Evolutionary conservation across 345 rosid genomes (phyloP).

Genomic region (Hevea brasiliensis): DNA sequence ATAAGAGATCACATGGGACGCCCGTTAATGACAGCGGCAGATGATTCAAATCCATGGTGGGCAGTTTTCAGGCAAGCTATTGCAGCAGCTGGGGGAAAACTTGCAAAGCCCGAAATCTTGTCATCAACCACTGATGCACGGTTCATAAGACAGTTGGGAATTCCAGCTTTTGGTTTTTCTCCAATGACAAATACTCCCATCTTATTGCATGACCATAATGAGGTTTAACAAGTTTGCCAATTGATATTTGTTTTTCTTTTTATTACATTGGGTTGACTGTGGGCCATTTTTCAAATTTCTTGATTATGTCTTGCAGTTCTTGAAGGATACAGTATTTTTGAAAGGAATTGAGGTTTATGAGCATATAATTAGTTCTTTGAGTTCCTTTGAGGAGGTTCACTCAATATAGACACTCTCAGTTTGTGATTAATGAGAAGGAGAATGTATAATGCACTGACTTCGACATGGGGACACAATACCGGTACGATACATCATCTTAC

Average conservation of each 20-base stretch:
- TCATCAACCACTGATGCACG: slow-evolving; percentile 88
- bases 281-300: slow-evolving; percentile 2
- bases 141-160: slow-evolving; percentile 59
- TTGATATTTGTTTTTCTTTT: background rate
- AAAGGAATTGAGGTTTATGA: slow-evolving; percentile 80
- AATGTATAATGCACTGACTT: background rate
- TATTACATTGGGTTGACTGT: background rate
- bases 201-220: slow-evolving; percentile 82
- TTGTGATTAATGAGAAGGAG: background rate
- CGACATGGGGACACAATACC: background rate
- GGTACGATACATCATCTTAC: slow-evolving; percentile 14
- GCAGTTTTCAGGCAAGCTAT: slow-evolving; percentile 66
- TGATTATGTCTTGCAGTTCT: slow-evolving; percentile 43
- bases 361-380: slow-evolving; percentile 61
- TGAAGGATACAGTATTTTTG: slow-evolving; percentile 68
- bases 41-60: slow-evolving; percentile 94
- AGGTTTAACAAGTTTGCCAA: slow-evolving; percentile 46
- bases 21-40: slow-evolving; percentile 61
- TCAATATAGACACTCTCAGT: slow-evolving; percentile 26
- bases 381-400: slow-evolving; percentile 52
- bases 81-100: slow-evolving; percentile 70
- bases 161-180: slow-evolving; percentile 82
- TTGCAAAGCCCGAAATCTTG: slow-evolving; percentile 80
- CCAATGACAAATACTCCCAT: slow-evolving; percentile 86
- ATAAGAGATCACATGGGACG: slow-evolving; percentile 57